Evolutionary conservation across 495 filamentous ascomycete species (phyloP).

Genomic region (Aspergillus incahuasiensis): DNA sequence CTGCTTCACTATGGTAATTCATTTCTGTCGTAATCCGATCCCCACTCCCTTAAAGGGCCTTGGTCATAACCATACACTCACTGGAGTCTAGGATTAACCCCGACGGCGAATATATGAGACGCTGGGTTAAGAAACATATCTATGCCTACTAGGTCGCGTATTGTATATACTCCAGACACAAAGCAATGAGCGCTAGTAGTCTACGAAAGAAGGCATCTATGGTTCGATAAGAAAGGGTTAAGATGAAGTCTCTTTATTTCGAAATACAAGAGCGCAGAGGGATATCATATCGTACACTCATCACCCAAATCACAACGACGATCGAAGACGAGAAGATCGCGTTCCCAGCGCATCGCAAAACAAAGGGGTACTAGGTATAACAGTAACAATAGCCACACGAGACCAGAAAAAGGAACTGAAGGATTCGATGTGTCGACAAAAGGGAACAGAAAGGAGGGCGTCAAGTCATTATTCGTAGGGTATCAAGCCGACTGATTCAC

Average conservation of each 20-base stretch:
- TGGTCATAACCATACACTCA: too few species aligned
- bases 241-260: neutral
- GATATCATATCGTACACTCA: conserved; percentile 4
- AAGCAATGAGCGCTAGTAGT: too few species aligned
- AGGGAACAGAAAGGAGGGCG: neutral
- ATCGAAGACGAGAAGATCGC: neutral
- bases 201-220: too few species aligned
- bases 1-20: too few species aligned
- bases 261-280: neutral
- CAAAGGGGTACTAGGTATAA: conserved; percentile 1
- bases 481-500: neutral
- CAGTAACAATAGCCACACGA: neutral
- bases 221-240: neutral
- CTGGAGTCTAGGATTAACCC: too few species aligned
- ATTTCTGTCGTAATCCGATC: too few species aligned
- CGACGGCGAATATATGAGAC: too few species aligned
- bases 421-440: neutral
- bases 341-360: neutral
- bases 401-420: neutral
- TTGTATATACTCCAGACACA: too few species aligned
- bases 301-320: neutral
- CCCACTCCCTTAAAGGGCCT: too few species aligned
- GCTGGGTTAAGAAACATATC: too few species aligned
- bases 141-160: too few species aligned
- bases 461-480: neutral